These are phyloP conservation scores for Chaetoscypha palmicola DNA, from an alignment of 2,329 filamentous ascomycete species.

Conservation along the genomic window DNA sequence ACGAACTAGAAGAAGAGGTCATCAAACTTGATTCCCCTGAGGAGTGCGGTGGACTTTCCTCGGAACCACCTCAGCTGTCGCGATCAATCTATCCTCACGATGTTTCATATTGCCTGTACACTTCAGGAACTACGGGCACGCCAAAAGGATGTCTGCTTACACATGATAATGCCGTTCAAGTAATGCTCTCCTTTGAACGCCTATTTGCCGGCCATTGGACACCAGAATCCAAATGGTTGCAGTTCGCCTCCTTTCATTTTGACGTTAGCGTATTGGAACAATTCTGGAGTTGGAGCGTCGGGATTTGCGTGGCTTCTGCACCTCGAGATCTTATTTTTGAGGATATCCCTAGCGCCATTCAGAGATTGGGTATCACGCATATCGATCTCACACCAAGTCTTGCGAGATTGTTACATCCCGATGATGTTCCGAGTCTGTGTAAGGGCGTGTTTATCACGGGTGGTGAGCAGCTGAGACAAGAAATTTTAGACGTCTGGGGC, in stretches of 20 bases:
- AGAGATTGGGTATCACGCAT: constrained; percentile 69
- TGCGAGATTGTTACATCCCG: constrained; percentile 68
- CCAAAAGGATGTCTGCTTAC: constrained; percentile 64
- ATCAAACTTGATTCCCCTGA: constrained; percentile 26
- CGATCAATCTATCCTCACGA: constrained; percentile 23
- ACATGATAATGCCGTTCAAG: constrained; percentile 82
- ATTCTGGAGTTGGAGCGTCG: constrained; percentile 92
- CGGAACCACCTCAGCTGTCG: constrained; percentile 22
- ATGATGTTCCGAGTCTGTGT: constrained; percentile 73
- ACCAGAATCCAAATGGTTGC: constrained; percentile 68
- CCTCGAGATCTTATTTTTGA: constrained; percentile 80
- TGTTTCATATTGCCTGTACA: constrained; percentile 32
- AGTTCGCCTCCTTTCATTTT: constrained; percentile 92
- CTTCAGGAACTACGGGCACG: constrained; percentile 33
- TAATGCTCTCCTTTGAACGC: constrained; percentile 77
- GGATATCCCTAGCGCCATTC: constrained; percentile 69
- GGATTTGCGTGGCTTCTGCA: constrained; percentile 75
- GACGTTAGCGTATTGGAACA: constrained; percentile 91
- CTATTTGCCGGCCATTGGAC: constrained; percentile 74
- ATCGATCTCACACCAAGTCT: constrained; percentile 88
- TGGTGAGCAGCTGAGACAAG: constrained; percentile 79
- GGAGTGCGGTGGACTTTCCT: constrained; percentile 10
- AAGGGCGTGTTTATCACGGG: constrained; percentile 88
- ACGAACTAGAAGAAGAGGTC: constrained; percentile 13
- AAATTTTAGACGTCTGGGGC: constrained; percentile 84